Evolutionary conservation across 192 early-diverging fungal species (phyloP).

Genomic region (Polychytrium aggregatum): DNA sequence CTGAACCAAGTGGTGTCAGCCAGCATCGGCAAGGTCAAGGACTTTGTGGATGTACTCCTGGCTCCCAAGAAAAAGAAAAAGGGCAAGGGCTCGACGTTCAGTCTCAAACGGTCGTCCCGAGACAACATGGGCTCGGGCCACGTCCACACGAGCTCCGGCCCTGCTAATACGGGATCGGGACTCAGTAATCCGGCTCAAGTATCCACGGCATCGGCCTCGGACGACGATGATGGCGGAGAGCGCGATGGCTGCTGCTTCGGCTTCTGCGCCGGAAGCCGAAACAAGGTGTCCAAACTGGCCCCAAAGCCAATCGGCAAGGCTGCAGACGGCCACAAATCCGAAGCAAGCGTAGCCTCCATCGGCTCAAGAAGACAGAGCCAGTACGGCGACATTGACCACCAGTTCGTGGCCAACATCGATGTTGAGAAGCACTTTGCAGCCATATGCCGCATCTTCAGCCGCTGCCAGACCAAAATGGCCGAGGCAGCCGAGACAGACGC

Average conservation of each 20-base stretch:
- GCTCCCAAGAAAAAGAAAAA: not conserved
- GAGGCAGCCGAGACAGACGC: not conserved
- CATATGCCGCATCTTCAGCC: not conserved
- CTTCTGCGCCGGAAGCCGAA: not conserved
- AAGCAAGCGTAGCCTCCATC: too few species aligned
- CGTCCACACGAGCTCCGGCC: not conserved
- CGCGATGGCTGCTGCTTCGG: not conserved
- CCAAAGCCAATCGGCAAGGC: too few species aligned
- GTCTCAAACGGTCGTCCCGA: not conserved
- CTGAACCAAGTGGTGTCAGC: not conserved
- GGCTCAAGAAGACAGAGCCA: too few species aligned
- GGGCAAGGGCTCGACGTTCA: not conserved
- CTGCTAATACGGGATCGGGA: too few species aligned
- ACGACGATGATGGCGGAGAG: too few species aligned
- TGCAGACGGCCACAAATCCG: too few species aligned
- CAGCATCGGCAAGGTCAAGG: not conserved
- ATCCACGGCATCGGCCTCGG: too few species aligned
- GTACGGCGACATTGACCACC: too few species aligned
- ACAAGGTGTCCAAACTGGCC: not conserved
- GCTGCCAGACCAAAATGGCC: not conserved
- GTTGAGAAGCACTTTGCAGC: not conserved
- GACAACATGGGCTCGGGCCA: not conserved
- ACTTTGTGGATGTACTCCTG: not conserved
- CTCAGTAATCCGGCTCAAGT: too few species aligned
- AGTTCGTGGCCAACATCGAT: not conserved